These are phyloP conservation scores for Cladosporium phlei DNA, from an alignment of 2,329 filamentous ascomycete genomes.

Conservation along the genomic window DNA sequence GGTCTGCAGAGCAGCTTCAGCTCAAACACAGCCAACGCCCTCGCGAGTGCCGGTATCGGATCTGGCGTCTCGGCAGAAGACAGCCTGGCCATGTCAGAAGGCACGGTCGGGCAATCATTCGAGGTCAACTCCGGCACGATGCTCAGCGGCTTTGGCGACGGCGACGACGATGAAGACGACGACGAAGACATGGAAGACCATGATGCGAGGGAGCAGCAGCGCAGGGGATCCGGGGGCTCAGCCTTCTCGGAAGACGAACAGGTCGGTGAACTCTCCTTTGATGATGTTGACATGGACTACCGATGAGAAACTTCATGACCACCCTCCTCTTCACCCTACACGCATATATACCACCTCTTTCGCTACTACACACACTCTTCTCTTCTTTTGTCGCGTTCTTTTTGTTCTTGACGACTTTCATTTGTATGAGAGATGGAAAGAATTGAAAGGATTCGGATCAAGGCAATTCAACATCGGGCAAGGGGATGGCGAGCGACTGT, in stretches of 20 bases:
- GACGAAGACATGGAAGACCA: constrained; percentile 55
- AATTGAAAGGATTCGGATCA: too few species aligned
- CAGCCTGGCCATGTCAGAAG: constrained; percentile 30
- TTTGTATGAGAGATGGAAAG: neutral
- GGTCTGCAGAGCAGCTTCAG: constrained; percentile 50
- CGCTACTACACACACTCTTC: too few species aligned
- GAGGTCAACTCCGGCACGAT: constrained; percentile 32
- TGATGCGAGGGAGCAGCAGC: constrained; percentile 10
- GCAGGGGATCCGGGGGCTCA: constrained; percentile 40
- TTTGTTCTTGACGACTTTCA: neutral
- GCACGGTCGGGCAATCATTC: constrained; percentile 30
- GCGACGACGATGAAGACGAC: constrained; percentile 94
- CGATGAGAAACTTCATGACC: constrained; percentile 39
- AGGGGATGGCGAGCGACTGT: neutral
- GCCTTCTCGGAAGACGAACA: constrained; percentile 51
- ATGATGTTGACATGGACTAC: constrained; percentile 58
- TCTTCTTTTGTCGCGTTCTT: constrained; percentile 4
- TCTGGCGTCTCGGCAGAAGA: constrained; percentile 41
- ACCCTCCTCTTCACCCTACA: neutral
- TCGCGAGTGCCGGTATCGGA: constrained; percentile 77
- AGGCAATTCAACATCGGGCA: neutral
- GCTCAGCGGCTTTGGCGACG: constrained; percentile 86
- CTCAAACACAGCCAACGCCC: constrained; percentile 44
- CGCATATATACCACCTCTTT: constrained; percentile 13
- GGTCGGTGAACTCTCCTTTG: constrained; percentile 62